Evolutionary conservation across 2,329 filamentous ascomycete genomes (phyloP).

Genomic region (Microsporum canis): DNA sequence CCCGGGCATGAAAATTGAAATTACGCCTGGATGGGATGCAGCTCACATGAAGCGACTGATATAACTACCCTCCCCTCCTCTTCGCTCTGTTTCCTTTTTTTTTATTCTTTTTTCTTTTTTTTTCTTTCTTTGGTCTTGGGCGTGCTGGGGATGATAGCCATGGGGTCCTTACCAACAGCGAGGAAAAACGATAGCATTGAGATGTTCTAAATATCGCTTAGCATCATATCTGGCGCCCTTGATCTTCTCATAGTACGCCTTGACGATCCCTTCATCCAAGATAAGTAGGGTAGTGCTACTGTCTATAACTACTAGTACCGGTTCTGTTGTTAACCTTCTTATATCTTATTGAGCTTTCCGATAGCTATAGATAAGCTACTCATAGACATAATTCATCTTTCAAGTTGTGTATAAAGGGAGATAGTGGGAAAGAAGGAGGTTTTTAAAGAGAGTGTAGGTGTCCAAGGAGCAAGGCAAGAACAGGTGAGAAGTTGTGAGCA

Average conservation of each 20-base stretch:
- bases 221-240: slow-evolving; percentile 38
- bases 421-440: too few species aligned
- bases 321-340: slow-evolving; percentile 14
- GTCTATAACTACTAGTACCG: slow-evolving; percentile 47
- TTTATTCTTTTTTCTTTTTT: too few species aligned
- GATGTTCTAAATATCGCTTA: slow-evolving; percentile 36
- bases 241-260: slow-evolving; percentile 50
- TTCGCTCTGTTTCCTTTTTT: too few species aligned
- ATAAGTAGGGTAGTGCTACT: slow-evolving; percentile 59
- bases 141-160: slow-evolving; percentile 44
- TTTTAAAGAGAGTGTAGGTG: too few species aligned
- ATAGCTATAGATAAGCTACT: slow-evolving; percentile 22
- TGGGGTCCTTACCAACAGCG: slow-evolving; percentile 40
- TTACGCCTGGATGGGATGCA: too few species aligned
- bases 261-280: slow-evolving; percentile 44
- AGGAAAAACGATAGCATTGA: slow-evolving; percentile 45
- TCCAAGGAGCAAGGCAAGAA: too few species aligned
- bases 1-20: too few species aligned
- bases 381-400: too few species aligned
- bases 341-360: slow-evolving; percentile 25
- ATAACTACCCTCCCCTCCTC: too few species aligned
- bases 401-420: too few species aligned
- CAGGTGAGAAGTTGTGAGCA: too few species aligned
- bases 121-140: slow-evolving; percentile 11
- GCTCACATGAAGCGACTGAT: too few species aligned